phyloP scores from a whole-genome alignment of 2,329 filamentous ascomycete species.

The Beauveria sp. region DNA sequence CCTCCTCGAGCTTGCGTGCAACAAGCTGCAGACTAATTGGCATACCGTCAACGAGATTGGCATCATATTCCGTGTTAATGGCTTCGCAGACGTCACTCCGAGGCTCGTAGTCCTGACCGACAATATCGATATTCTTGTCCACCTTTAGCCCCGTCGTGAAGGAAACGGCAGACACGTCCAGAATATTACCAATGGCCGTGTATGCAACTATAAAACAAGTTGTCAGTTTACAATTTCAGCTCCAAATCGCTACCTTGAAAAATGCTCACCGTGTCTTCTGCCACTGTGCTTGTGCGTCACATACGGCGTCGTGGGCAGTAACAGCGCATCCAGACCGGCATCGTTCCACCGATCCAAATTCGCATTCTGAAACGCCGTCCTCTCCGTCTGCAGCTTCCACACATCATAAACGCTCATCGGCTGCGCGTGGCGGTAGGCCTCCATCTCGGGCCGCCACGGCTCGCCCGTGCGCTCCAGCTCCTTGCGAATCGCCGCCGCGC shows the following conservation, averaged over 20 bases:
- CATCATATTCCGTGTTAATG: constrained; percentile 34
- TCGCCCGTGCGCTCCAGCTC: constrained; percentile 35
- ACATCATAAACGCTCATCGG: constrained; percentile 36
- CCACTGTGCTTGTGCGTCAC: constrained; percentile 34
- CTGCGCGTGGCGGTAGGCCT: constrained; percentile 21
- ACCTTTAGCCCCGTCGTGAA: constrained; percentile 36
- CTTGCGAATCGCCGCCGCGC: constrained; percentile 31
- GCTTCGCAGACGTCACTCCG: constrained; percentile 29
- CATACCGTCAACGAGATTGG: constrained; percentile 31
- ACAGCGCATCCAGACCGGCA: constrained; percentile 50
- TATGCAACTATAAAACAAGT: constrained; percentile 35
- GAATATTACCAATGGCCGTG: constrained; percentile 41
- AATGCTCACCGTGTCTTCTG: not conserved
- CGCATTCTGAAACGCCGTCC: constrained; percentile 36
- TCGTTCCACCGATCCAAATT: constrained; percentile 39
- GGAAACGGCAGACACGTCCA: constrained; percentile 40
- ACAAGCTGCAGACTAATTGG: constrained; percentile 37
- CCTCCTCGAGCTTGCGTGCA: constrained; percentile 33
- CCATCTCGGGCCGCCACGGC: constrained; percentile 33
- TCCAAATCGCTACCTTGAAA: constrained; percentile 18
- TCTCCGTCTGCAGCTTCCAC: constrained; percentile 40
- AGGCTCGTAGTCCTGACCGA: constrained; percentile 23
- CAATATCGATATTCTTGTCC: constrained; percentile 31
- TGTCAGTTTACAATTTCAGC: not conserved
- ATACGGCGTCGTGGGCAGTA: constrained; percentile 48